Evolutionary conservation across 2,329 filamentous ascomycete species (phyloP).

Genomic region (Arthrobotrys sphaeroides): DNA sequence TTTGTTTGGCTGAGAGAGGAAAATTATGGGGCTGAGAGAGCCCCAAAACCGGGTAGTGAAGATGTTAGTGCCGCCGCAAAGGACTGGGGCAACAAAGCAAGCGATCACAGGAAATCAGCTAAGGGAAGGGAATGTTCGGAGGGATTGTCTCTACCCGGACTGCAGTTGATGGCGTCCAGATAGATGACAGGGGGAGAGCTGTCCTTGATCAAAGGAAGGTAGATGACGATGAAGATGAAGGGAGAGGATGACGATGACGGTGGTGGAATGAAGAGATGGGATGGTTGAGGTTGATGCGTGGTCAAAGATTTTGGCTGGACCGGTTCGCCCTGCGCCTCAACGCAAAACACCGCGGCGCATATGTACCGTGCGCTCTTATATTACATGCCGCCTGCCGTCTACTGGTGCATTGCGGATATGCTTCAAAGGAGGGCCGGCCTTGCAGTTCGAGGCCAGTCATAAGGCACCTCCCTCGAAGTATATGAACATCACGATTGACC

Average conservation of each 20-base stretch:
- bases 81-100: not conserved
- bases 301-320: not conserved
- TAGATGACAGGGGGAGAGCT: not conserved
- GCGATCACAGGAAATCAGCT: not conserved
- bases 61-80: slow-evolving; percentile 5
- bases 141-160: slow-evolving; percentile 4
- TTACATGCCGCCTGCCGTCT: too few relatives aligned
- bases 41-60: slow-evolving; percentile 11
- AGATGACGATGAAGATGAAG: not conserved
- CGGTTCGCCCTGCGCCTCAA: slow-evolving; percentile 1
- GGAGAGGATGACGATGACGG: not conserved
- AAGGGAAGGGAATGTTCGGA: not conserved
- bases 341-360: not conserved
- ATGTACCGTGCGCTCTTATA: too few relatives aligned
- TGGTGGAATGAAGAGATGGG: slow-evolving; percentile 5
- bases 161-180: slow-evolving; percentile 29
- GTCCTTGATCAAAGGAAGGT: not conserved
- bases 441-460: too few relatives aligned
- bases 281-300: not conserved
- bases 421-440: too few relatives aligned
- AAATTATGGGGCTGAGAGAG: slow-evolving; percentile 9
- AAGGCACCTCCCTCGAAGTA: too few relatives aligned
- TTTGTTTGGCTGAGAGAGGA: not conserved
- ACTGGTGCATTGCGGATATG: too few relatives aligned
- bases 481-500: too few relatives aligned